phyloP scores from a whole-genome alignment of 176 grass and related monocot genomes.

The Melocanna baccifera region DNA sequence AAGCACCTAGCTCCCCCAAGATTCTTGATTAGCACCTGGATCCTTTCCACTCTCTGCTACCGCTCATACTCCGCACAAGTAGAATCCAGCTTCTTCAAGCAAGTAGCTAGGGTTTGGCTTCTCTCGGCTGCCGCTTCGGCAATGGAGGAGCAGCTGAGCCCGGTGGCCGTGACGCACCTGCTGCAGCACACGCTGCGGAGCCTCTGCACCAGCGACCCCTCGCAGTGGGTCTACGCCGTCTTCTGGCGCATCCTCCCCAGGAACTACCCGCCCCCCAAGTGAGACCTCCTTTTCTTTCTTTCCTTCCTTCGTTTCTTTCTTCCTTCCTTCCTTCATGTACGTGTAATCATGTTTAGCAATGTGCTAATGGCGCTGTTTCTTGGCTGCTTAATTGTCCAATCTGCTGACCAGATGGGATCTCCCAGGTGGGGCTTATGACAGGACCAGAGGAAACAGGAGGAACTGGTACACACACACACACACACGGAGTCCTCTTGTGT shows the following conservation, averaged over 20 bases:
- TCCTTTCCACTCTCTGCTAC: not conserved
- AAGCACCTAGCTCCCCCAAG: not conserved
- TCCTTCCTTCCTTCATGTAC: not conserved
- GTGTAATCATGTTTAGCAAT: not conserved
- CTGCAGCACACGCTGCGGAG: slow-evolving; percentile 90
- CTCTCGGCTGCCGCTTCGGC: not conserved
- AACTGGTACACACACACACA: slow-evolving; percentile 62
- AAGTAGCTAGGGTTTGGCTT: not conserved
- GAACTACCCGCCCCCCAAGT: slow-evolving; percentile 93
- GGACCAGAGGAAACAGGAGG: slow-evolving; percentile 93
- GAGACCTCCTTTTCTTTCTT: not conserved
- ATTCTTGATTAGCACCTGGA: slow-evolving; percentile 3
- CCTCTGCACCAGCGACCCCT: slow-evolving; percentile 64
- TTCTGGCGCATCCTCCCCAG: slow-evolving; percentile 89
- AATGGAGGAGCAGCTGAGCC: slow-evolving; percentile 87
- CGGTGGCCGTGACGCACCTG: slow-evolving; percentile 84
- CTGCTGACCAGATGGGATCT: slow-evolving; percentile 83
- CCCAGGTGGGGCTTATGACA: slow-evolving; percentile 71
- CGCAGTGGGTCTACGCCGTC: slow-evolving; percentile 86
- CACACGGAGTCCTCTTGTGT: not conserved
- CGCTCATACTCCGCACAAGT: not conserved
- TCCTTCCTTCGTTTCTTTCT: too few species aligned
- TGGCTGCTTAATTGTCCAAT: not conserved
- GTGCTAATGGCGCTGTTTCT: not conserved
- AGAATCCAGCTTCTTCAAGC: not conserved